Percentiles rank a stretch among this genome's conserved stretches.
phyloP scores from a whole-genome alignment of 2,329 filamentous ascomycete species.

The Fusarium temperatum region DNA sequence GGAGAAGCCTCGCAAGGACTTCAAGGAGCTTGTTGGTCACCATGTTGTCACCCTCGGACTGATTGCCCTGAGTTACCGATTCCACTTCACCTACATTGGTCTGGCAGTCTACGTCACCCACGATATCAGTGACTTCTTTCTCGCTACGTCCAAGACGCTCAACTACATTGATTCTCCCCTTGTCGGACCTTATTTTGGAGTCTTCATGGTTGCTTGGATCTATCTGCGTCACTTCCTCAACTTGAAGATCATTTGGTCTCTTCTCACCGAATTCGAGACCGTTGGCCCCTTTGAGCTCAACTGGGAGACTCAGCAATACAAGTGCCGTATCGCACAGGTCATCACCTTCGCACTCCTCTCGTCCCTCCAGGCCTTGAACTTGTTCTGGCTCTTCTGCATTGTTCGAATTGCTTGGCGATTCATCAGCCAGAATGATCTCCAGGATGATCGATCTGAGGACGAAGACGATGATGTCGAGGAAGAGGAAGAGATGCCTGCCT shows the following conservation, averaged over 20 bases:
- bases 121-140: constrained; percentile 94
- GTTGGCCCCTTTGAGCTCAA: constrained; percentile 79
- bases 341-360: constrained; percentile 74
- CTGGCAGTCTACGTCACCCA: constrained; percentile 93
- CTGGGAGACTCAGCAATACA: constrained; percentile 81
- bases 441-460: constrained; percentile 77
- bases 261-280: constrained; percentile 78
- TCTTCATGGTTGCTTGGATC: constrained; percentile 86
- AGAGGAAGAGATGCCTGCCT: constrained; percentile 54
- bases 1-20: constrained; percentile 95
- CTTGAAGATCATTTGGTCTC: constrained; percentile 77
- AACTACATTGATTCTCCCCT: constrained; percentile 87
- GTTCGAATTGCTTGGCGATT: constrained; percentile 78
- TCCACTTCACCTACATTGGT: constrained; percentile 97
- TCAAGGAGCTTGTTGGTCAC: constrained; percentile 90
- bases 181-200: constrained; percentile 83
- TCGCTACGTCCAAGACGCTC: constrained; percentile 89
- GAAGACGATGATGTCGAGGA: constrained; percentile 65
- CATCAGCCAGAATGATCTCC: constrained; percentile 65
- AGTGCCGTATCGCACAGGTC: constrained; percentile 74
- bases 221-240: constrained; percentile 91
- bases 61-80: constrained; percentile 88
- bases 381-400: constrained; percentile 86
- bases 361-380: constrained; percentile 76
- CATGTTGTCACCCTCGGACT: constrained; percentile 88